Conservation (phyloP, 371 early-diverging fungal genomes). For the Circinella umbellata region DNA sequence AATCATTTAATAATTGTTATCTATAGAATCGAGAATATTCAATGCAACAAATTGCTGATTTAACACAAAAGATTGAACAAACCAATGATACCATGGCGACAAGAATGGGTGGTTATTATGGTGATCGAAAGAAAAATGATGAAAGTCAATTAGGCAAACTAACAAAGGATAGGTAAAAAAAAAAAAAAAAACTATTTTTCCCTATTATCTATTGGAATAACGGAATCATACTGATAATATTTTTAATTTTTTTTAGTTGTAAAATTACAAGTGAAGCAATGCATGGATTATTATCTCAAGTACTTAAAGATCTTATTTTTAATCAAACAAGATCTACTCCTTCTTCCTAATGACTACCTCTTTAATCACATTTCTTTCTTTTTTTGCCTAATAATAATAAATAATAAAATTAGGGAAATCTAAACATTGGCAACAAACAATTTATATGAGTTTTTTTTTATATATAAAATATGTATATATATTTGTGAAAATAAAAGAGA, state of each 20-base stretch:
- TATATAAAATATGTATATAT: not conserved
- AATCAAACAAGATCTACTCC: constrained; percentile 37
- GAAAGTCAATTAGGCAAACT: constrained; percentile 75
- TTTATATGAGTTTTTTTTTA: not conserved
- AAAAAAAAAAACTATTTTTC: no score
- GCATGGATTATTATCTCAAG: constrained; percentile 83
- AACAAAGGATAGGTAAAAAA: constrained; percentile 69
- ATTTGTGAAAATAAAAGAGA: not conserved
- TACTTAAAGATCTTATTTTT: constrained; percentile 81
- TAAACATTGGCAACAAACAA: no score
- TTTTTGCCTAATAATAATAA: no score
- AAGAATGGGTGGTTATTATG: constrained; percentile 59
- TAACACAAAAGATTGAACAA: constrained; percentile 84
- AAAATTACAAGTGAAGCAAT: constrained; percentile 81
- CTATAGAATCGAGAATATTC: constrained; percentile 82
- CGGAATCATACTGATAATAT: not conserved
- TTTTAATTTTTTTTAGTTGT: constrained; percentile 48
- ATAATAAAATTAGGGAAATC: not conserved
- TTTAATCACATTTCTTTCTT: no score
- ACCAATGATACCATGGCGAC: constrained; percentile 67
- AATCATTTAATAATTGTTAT: no score
- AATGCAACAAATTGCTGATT: constrained; percentile 78
- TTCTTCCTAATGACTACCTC: not conserved
- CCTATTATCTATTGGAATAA: no score
- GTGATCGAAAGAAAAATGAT: constrained; percentile 68